Evolutionary conservation across 192 early-diverging fungal species (phyloP).

Genomic region (Mortierella antarctica): DNA sequence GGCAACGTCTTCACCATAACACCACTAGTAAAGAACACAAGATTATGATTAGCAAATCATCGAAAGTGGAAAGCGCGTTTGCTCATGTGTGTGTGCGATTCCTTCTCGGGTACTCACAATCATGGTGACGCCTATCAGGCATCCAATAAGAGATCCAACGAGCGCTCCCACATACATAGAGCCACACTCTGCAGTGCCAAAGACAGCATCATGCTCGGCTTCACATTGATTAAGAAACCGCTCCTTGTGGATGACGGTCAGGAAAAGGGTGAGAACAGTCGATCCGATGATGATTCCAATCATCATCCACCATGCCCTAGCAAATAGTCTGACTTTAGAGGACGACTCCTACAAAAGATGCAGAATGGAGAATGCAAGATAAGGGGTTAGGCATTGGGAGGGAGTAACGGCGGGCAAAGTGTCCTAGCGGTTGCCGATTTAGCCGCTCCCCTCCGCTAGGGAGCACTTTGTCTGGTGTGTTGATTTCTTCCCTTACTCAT

Average conservation of each 20-base stretch:
- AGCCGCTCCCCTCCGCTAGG: no score
- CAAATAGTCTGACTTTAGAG: slow-evolving; percentile 27
- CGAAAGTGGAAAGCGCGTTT: neutral
- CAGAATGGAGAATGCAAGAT: neutral
- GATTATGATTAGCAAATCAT: neutral
- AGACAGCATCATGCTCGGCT: slow-evolving; percentile 12
- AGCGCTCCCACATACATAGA: slow-evolving; percentile 44
- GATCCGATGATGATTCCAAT: slow-evolving; percentile 40
- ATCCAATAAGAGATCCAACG: slow-evolving; percentile 36
- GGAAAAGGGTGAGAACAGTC: slow-evolving; percentile 28
- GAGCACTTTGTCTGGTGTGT: no score
- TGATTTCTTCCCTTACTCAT: no score
- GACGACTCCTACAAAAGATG: slow-evolving; percentile 24
- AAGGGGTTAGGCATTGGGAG: neutral
- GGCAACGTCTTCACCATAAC: slow-evolving; percentile 42
- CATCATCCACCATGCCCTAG: slow-evolving; percentile 41
- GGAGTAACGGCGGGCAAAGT: neutral
- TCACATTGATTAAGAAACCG: slow-evolving; percentile 26
- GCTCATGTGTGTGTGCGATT: neutral
- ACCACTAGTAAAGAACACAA: slow-evolving; percentile 21
- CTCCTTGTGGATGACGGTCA: slow-evolving; percentile 32
- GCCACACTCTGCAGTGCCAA: slow-evolving; percentile 19
- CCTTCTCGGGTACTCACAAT: slow-evolving; percentile 23
- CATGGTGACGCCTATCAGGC: slow-evolving; percentile 43
- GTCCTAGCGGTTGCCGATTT: no score